These are phyloP conservation scores for Angomonas ambiguus DNA, from an alignment of 208 protist genomes.

Conservation along the genomic window DNA sequence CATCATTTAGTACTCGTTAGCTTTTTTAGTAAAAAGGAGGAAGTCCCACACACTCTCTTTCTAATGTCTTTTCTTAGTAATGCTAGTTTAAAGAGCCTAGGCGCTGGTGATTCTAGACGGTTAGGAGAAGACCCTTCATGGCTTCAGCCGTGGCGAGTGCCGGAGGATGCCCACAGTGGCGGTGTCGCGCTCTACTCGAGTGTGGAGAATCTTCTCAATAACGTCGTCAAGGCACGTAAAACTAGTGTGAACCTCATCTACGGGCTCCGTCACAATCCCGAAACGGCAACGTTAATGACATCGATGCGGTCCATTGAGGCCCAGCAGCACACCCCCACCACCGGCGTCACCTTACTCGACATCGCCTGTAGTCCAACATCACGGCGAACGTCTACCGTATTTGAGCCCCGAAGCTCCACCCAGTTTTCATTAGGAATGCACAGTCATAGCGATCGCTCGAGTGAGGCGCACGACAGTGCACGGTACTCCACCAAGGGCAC, in stretches of 20 bases:
- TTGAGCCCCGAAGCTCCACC: background rate
- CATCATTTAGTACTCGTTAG: background rate
- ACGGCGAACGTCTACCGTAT: constrained; percentile 3
- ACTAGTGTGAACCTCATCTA: constrained; percentile 28
- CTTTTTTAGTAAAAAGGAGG: background rate
- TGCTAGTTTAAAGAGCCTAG: background rate
- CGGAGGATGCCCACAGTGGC: constrained; percentile 30
- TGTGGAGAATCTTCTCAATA: constrained; percentile 30
- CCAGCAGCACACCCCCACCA: constrained; percentile 1
- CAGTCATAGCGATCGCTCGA: background rate
- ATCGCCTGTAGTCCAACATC: constrained; percentile 12
- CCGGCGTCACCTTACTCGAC: background rate
- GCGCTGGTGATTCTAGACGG: background rate
- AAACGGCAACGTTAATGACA: constrained; percentile 9
- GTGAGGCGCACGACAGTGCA: background rate
- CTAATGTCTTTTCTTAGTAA: background rate
- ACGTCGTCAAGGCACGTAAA: constrained; percentile 24
- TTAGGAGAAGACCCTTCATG: constrained; percentile 11
- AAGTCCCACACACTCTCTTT: background rate
- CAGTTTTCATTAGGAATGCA: background rate
- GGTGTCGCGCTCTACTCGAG: constrained; percentile 36
- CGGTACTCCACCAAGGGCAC: background rate
- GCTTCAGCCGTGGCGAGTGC: constrained; percentile 50
- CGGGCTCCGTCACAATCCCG: constrained; percentile 9
- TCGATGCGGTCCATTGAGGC: constrained; percentile 8